Evolutionary conservation across 306 rosid species (phyloP), one percentile per base, ranked within the genome.

Genomic region (Trifolium pratense): DNA sequence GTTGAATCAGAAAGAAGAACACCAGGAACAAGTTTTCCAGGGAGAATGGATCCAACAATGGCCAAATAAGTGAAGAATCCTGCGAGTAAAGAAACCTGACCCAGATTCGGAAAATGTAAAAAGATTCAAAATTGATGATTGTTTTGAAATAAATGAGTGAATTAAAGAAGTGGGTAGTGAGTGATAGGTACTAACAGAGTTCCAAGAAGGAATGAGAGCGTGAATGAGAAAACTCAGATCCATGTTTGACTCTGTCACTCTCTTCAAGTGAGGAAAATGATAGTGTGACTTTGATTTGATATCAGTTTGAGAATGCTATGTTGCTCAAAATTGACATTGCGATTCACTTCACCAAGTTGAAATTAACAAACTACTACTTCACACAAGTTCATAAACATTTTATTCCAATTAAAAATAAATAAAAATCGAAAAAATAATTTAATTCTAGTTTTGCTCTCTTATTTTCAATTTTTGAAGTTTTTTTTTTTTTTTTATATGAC

Each of bases 1-100:
- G 91, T 73, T 7, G 86, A 84, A 66, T 94, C 99, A 0, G 80
- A 79, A 29, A 91, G 85, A 59, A 70, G 75, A 56, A 80, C 91
- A 21, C 96, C 98, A 29, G 89, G 89, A 62, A 94, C 84, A 60
- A 87, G 71, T 84, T 90, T 91, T 25, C 96, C 97, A 7, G 95
- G 95, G 6, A 88, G 68, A 71, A 87, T 25, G 49, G 92, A 79
- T 77, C 97, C 97, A 69, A 79, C 91, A 74, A 95, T 60, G 17
- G 90, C 93, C 89, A 91, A 78, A 88, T 95, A 95, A 40, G 82
- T 26, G 23, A 91, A 88, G 82, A 85, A 90, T 15, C 78, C 83
- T 56, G 75, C 80, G 5, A 91, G 90, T 13, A 88, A 86, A 57
- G 65, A 71, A 81, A 73, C 92, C 97, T 95, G 70, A 79, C 64